Percentiles rank a stretch among this genome's conserved stretches.
These are phyloP conservation scores for Prunus salicina DNA, from an alignment of 306 rosid genomes.

Conservation along the genomic window DNA sequence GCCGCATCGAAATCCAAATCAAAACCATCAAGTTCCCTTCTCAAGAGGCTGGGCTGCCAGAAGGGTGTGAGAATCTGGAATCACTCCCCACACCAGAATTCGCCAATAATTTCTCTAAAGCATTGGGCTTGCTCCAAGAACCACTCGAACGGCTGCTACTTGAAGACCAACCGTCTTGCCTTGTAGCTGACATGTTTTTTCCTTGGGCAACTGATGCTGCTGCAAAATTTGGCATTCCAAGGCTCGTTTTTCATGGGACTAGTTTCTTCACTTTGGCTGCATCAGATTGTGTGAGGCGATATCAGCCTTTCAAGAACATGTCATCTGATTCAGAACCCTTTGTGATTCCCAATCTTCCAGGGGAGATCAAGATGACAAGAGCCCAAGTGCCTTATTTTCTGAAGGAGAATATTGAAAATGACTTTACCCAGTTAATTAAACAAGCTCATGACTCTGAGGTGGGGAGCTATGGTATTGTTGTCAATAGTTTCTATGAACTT, in stretches of 20 bases:
- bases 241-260: slow-evolving; percentile 49
- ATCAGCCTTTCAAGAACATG: slow-evolving; percentile 44
- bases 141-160: slow-evolving; percentile 37
- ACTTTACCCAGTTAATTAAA: background rate
- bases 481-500: slow-evolving; percentile 40
- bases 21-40: slow-evolving; percentile 32
- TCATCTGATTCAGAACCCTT: slow-evolving; percentile 40
- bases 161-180: slow-evolving; percentile 36
- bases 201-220: slow-evolving; percentile 51
- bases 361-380: slow-evolving; percentile 37
- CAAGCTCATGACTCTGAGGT: background rate
- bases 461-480: slow-evolving; percentile 20
- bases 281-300: background rate
- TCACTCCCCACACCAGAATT: background rate
- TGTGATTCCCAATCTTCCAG: slow-evolving; percentile 46
- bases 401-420: background rate
- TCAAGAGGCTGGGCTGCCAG: slow-evolving; percentile 37
- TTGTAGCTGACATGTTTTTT: slow-evolving; percentile 47
- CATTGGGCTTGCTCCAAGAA: slow-evolving; percentile 24
- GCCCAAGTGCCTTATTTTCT: slow-evolving; percentile 19
- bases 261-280: slow-evolving; percentile 46
- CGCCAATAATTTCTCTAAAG: slow-evolving; percentile 16
- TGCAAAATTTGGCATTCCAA: slow-evolving; percentile 43
- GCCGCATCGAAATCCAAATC: background rate
- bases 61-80: slow-evolving; percentile 44